Evolutionary conservation across 257 asterid species (phyloP), one percentile per base, ranked within the genome.

Genomic region (Plantago ovata): DNA sequence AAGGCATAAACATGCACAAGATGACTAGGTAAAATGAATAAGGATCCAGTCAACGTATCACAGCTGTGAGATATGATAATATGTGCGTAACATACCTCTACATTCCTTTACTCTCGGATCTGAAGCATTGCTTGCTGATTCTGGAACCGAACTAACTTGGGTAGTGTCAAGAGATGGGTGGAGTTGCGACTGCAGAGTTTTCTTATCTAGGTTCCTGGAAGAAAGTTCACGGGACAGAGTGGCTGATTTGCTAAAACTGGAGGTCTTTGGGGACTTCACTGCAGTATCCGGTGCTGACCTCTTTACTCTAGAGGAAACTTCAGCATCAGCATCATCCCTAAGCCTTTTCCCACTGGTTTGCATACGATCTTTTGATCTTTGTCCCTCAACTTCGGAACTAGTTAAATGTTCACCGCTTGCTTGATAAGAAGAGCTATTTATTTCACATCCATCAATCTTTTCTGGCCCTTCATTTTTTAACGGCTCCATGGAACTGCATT

Each of bases 291-390:
- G 64, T 55, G 81, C 79, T 18, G 73, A 85, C 69, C 77, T 84
- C 77, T 88, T 88, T 36, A 68, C 75, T 15, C 55, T 62, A 53
- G 91, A 84, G 67, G 87, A 79, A 73, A 84, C 85, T 83, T 88
- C 96, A 13, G 56, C 62, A 69, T 84, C 94, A 64, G 67, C 78
- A 66, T 85, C 95, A 62, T 82, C 94, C 70, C 73, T 71, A 32
- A 14, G 74, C 70, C 95, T 84, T 76, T 85, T 92, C 73, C 75
- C 68, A 66, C 79, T 63, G 44, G 47, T 41, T 80, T 70, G 82
- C 50, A 53, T 33, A 60, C 20, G 69, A 62, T 67, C 72, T 66
- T 73, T 86, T 58, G 81, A 62, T 67, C 59, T 71, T 28, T 67
- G 73, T 14, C 75, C 84, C 64, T 72, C 84, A 23, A 55, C 68